Evolutionary conservation across 1,284 basidiomycete species (phyloP).

Genomic region (Anthracocystis setariae): DNA sequence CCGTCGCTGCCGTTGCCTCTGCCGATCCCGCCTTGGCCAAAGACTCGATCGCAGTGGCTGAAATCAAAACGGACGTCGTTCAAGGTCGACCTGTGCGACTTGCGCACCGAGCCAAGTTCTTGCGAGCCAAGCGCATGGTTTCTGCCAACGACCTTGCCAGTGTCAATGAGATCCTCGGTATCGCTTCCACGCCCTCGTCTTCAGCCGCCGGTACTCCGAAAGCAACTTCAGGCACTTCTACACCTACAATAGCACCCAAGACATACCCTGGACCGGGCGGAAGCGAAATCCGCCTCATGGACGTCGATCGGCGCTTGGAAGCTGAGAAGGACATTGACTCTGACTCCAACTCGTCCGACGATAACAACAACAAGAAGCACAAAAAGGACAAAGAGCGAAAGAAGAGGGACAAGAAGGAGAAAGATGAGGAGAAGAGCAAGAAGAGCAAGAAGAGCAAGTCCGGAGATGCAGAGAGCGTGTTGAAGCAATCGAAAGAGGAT

Average conservation of each 20-base stretch:
- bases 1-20: slow-evolving; percentile 17
- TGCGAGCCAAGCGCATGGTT: slow-evolving; percentile 64
- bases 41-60: slow-evolving; percentile 26
- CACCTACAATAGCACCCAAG: slow-evolving; percentile 25
- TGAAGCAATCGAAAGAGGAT: background rate
- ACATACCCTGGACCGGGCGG: slow-evolving; percentile 46
- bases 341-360: slow-evolving; percentile 10
- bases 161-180: slow-evolving; percentile 65
- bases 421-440: slow-evolving; percentile 33
- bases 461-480: background rate
- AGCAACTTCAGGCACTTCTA: slow-evolving; percentile 28
- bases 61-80: slow-evolving; percentile 38
- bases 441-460: slow-evolving; percentile 26
- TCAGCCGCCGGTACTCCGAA: slow-evolving; percentile 38
- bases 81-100: slow-evolving; percentile 30
- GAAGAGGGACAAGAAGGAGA: slow-evolving; percentile 25
- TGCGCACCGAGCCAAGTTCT: slow-evolving; percentile 62
- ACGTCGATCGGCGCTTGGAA: slow-evolving; percentile 40
- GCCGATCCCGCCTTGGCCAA: slow-evolving; percentile 19
- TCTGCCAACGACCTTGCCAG: slow-evolving; percentile 49
- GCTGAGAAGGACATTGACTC: slow-evolving; percentile 13
- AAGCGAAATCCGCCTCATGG: slow-evolving; percentile 40
- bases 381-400: slow-evolving; percentile 23
- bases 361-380: slow-evolving; percentile 17
- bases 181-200: slow-evolving; percentile 47